phyloP scores from a whole-genome alignment of 2,329 filamentous ascomycete species.

The Exophiala lecanii-corni region DNA sequence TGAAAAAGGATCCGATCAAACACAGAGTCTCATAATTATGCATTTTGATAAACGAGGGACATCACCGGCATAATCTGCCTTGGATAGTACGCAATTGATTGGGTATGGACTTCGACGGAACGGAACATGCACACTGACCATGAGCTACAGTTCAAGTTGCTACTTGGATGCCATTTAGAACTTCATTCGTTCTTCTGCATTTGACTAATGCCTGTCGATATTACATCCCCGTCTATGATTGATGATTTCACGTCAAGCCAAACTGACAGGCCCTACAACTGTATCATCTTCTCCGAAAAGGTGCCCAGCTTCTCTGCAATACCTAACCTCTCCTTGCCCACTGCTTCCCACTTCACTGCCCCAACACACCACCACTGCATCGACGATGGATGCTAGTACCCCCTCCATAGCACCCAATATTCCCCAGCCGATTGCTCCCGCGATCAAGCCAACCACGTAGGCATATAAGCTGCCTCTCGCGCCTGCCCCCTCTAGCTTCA shows the following conservation, averaged over 20 bases:
- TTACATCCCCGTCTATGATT: too few relatives aligned
- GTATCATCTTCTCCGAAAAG: constrained; percentile 64
- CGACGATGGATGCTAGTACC: constrained; percentile 78
- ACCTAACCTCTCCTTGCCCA: constrained; percentile 60
- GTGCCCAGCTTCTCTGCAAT: constrained; percentile 86
- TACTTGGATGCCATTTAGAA: too few relatives aligned
- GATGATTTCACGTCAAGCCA: constrained; percentile 15
- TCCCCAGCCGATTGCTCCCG: constrained; percentile 91
- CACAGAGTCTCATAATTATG: too few relatives aligned
- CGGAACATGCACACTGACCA: too few relatives aligned
- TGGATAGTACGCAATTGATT: too few relatives aligned
- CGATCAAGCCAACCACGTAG: constrained; percentile 87
- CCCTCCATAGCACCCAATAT: constrained; percentile 88
- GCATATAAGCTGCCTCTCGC: constrained; percentile 82
- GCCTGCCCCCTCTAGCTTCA: constrained; percentile 56
- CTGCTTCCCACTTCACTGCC: constrained; percentile 75
- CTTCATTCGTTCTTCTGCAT: too few relatives aligned
- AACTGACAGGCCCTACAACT: constrained; percentile 17
- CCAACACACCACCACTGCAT: constrained; percentile 89
- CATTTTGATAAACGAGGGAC: too few relatives aligned
- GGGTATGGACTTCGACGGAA: too few relatives aligned
- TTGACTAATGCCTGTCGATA: too few relatives aligned
- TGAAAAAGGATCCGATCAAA: too few relatives aligned
- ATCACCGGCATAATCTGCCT: too few relatives aligned
- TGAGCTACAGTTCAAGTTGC: too few relatives aligned